Evolutionary conservation across 2,329 filamentous ascomycete species (phyloP), one percentile per base, ranked within the genome.

Genomic region (Ceratocystiopsis sp.): DNA sequence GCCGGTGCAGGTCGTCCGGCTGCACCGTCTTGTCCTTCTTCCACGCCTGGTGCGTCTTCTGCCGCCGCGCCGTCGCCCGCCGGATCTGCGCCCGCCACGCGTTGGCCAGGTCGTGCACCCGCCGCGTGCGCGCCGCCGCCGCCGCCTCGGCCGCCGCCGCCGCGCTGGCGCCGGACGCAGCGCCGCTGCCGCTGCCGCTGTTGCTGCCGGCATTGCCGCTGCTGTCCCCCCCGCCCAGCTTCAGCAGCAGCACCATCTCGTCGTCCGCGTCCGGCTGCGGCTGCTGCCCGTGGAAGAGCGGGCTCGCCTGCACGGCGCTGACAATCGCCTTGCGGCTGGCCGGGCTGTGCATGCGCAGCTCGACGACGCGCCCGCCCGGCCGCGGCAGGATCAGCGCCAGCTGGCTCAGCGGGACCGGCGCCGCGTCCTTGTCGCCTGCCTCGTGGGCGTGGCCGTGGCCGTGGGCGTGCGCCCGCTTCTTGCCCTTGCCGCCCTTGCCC

Each of bases 221-320:
- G 18, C 39, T n/a, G 35, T 42, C n/a, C 18, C 29, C 69, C 29
- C 63, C 58, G 62, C 75, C 70, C 43, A 74, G 58, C 52, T 64
- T 64, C 47, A 76, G 61, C 25, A 69, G 52, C 45, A 76, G 65
- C 61, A 75, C 71, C 18, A 75, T 65, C 57, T 72, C 69, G 57
- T 75, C 75, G 55, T 75, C 71, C 38, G 67, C 61, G 54, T 64
- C 64, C 17, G 61, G 61, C 64, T 75, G 73, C 39, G 50, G 51
- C 51, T 53, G 51, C 50, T 53, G 51, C 37, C 51, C 51, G n/a
- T 34, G 45, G 48, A 53, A 53, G 15, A 48, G 42, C 37, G 46
- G 33, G 40, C 38, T 42, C 13, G 44, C 29, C 48, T 51, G 49
- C 17, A 53, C 46, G 12, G 51, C 51, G 38, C 48, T 46, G n/a